These are phyloP conservation scores for Spatholobus suberectus DNA, from an alignment of 306 rosid genomes.

Conservation along the genomic window DNA sequence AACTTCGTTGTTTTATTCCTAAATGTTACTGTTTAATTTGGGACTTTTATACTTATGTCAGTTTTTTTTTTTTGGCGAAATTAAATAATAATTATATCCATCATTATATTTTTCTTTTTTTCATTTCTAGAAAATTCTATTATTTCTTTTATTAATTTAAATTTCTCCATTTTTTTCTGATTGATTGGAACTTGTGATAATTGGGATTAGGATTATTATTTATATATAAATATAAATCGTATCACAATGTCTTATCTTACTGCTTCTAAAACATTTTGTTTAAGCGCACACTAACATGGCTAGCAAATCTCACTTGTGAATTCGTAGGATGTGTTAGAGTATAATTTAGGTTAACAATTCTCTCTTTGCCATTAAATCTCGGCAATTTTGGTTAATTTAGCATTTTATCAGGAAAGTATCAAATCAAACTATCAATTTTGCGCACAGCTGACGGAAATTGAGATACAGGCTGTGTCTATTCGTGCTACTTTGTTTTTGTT, in stretches of 20 bases:
- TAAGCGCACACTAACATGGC: not conserved
- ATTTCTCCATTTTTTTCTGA: conserved; percentile 10
- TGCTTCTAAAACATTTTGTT: conserved; percentile 18
- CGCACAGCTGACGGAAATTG: not conserved
- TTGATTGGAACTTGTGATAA: conserved; percentile 4
- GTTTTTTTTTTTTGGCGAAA: not conserved
- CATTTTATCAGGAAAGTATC: conserved; percentile 21
- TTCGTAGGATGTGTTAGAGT: conserved; percentile 22
- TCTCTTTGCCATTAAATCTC: not conserved
- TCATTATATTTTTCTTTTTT: not conserved
- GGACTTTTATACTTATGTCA: conserved; percentile 5
- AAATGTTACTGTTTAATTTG: conserved; percentile 38
- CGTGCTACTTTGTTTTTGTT: not conserved
- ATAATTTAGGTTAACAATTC: conserved; percentile 9
- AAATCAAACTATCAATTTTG: conserved; percentile 2
- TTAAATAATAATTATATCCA: conserved; percentile 1
- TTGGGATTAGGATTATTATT: not conserved
- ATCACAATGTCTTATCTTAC: not conserved
- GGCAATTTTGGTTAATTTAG: conserved; percentile 2
- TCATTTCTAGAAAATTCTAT: not conserved
- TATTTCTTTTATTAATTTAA: not conserved
- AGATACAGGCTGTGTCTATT: not conserved
- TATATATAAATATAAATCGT: not conserved
- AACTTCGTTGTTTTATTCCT: conserved; percentile 16
- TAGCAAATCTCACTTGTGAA: conserved; percentile 15